Evolutionary conservation across 2,329 filamentous ascomycete species (phyloP).

Genomic region (Pseudopithomyces chartarum): DNA sequence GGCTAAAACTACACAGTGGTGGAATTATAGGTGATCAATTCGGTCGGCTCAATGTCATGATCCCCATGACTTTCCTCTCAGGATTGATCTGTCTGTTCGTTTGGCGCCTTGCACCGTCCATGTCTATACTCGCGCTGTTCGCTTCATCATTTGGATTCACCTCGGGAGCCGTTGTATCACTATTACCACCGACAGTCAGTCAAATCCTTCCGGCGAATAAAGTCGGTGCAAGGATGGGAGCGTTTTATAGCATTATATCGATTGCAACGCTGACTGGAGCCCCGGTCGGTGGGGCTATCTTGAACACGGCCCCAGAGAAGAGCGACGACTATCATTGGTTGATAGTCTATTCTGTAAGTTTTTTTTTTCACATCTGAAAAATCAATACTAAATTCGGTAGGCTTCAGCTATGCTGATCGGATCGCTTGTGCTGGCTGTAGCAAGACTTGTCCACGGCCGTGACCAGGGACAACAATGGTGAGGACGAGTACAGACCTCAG

Average conservation of each 20-base stretch:
- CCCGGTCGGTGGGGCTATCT: conserved; percentile 64
- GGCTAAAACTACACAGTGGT: conserved; percentile 40
- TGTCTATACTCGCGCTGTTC: conserved; percentile 67
- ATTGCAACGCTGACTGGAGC: conserved; percentile 70
- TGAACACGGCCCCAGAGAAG: conserved; percentile 16
- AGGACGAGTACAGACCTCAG: neutral
- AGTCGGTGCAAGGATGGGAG: conserved; percentile 71
- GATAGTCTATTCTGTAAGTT: conserved; percentile 32
- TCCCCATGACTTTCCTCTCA: conserved; percentile 50
- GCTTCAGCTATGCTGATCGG: conserved; percentile 5
- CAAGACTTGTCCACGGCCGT: conserved; percentile 1
- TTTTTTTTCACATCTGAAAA: neutral
- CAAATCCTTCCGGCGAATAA: conserved; percentile 73
- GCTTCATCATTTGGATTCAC: conserved; percentile 70
- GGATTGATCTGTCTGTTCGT: conserved; percentile 58
- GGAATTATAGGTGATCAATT: conserved; percentile 59
- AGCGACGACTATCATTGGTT: conserved; percentile 29
- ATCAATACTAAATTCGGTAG: neutral
- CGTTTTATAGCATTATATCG: conserved; percentile 64
- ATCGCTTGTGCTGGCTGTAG: conserved; percentile 1
- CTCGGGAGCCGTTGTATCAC: conserved; percentile 68
- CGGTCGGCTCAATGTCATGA: conserved; percentile 61
- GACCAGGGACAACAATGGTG: conserved; percentile 5
- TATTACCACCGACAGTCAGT: conserved; percentile 68
- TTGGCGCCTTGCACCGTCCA: conserved; percentile 56